Evolutionary conservation across 1,139 yeast species (phyloP).

Genomic region (Protomyces inundatus): DNA sequence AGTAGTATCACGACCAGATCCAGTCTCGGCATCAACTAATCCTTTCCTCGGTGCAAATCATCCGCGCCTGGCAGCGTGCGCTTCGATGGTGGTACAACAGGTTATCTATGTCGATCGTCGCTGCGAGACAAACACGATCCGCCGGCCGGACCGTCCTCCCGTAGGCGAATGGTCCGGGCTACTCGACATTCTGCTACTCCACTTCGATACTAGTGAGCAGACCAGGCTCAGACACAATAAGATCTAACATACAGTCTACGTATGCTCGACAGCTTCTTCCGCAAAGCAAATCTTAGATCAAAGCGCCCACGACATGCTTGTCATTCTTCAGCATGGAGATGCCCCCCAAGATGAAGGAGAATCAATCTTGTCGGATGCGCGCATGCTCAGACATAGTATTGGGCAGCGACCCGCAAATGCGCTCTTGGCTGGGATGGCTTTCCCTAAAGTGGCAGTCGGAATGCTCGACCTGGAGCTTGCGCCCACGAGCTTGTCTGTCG

Average conservation of each 20-base stretch:
- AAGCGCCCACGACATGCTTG: background rate
- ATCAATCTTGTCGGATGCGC: too few species aligned
- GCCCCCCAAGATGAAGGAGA: too few species aligned
- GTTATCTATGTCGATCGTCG: background rate
- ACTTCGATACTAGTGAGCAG: background rate
- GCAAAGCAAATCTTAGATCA: background rate
- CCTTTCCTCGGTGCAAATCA: too few species aligned
- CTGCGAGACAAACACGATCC: background rate
- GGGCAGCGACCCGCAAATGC: background rate
- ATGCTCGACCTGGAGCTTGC: background rate
- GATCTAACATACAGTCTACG: background rate
- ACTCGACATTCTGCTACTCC: background rate
- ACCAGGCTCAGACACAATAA: too few species aligned
- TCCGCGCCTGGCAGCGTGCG: too few species aligned
- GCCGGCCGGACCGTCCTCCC: background rate
- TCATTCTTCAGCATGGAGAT: background rate
- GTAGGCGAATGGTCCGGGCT: background rate
- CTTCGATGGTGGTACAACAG: background rate
- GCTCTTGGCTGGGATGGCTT: background rate
- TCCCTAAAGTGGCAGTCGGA: background rate
- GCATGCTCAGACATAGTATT: background rate
- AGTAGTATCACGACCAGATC: too few species aligned
- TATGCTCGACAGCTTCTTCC: background rate
- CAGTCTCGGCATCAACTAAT: too few species aligned
- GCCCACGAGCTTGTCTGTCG: background rate